These are phyloP conservation scores for Arxiozyma heterogenica DNA, from an alignment of 1,139 yeast species.

Conservation along the genomic window DNA sequence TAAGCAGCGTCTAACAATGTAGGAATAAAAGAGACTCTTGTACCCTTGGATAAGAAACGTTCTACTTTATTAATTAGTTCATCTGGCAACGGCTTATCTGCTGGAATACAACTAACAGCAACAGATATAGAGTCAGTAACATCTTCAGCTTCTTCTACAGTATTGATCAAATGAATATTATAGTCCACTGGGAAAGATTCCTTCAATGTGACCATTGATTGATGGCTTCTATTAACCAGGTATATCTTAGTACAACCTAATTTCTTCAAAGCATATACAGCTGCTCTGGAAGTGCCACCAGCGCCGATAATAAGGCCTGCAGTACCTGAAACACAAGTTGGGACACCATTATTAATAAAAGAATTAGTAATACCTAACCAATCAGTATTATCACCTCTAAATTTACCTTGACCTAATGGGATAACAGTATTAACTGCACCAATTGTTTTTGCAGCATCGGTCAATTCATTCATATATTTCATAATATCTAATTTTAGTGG, in stretches of 20 bases:
- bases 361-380: constrained; percentile 83
- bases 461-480: constrained; percentile 50
- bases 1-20: constrained; percentile 84
- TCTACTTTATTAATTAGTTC: constrained; percentile 41
- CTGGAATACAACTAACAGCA: constrained; percentile 84
- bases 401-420: constrained; percentile 46
- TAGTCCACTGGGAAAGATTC: constrained; percentile 51
- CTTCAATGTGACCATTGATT: constrained; percentile 54
- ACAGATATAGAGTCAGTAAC: constrained; percentile 41
- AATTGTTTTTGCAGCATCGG: constrained; percentile 64
- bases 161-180: constrained; percentile 52
- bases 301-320: constrained; percentile 82
- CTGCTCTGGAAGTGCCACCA: constrained; percentile 97
- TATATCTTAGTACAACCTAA: constrained; percentile 74
- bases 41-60: constrained; percentile 35
- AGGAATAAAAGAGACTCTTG: constrained; percentile 37
- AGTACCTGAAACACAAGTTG: constrained; percentile 33
- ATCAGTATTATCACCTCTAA: constrained; percentile 87
- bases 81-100: constrained; percentile 63
- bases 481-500: constrained; percentile 79
- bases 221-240: constrained; percentile 69
- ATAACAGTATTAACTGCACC: constrained; percentile 92
- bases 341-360: constrained; percentile 52
- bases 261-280: constrained; percentile 71
- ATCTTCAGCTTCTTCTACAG: constrained; percentile 36